Evolutionary conservation across 495 filamentous ascomycete genomes (phyloP).

Genomic region (Letharia columbiana): DNA sequence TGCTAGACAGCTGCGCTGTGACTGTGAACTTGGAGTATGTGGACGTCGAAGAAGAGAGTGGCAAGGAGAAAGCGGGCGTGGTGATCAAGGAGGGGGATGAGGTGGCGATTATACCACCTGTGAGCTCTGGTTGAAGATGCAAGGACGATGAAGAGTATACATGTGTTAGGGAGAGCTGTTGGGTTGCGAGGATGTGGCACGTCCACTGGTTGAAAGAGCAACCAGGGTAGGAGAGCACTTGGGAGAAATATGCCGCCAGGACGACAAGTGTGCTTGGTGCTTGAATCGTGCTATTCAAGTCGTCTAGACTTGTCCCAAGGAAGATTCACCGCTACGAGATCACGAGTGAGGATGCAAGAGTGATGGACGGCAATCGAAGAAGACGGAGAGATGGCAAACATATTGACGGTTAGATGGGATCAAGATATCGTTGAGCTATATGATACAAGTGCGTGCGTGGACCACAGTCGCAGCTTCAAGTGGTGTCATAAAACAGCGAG

Average conservation of each 20-base stretch:
- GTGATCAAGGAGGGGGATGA: slow-evolving; percentile 74
- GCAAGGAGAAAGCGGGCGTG: slow-evolving; percentile 28
- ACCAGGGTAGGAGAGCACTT: background rate
- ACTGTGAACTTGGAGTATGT: slow-evolving; percentile 87
- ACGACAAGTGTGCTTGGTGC: background rate
- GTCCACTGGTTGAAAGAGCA: background rate
- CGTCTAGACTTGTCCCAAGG: background rate
- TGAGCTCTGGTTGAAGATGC: slow-evolving; percentile 60
- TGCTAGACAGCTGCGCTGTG: slow-evolving; percentile 69
- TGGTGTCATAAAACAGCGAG: background rate
- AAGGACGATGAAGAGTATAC: background rate
- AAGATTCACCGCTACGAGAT: background rate
- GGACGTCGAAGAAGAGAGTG: slow-evolving; percentile 47
- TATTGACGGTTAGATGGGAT: background rate
- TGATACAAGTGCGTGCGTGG: background rate
- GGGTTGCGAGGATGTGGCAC: background rate
- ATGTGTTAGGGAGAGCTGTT: background rate
- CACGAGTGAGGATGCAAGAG: background rate
- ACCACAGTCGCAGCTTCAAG: background rate
- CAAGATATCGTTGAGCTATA: background rate
- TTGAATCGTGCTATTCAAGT: background rate
- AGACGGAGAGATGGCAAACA: background rate
- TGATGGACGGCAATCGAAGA: background rate
- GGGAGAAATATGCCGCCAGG: background rate
- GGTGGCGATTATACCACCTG: slow-evolving; percentile 93